Evolutionary conservation across 208 protist genomes (phyloP).

Genomic region (Porcisia deanei): DNA sequence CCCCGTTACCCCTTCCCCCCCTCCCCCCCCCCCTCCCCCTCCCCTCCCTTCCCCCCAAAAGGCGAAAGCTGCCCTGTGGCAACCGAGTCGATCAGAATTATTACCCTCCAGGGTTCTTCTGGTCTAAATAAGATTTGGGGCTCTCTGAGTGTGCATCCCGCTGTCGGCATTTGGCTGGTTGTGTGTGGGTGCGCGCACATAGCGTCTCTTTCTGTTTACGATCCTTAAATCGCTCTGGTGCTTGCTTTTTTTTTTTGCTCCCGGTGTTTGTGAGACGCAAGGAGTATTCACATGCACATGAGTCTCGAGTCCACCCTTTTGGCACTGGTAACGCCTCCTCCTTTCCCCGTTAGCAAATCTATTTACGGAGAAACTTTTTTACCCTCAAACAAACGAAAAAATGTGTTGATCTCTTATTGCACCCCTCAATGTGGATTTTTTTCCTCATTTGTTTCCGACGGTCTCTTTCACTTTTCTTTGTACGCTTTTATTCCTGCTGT

Average conservation of each 20-base stretch:
- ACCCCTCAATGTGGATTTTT: not conserved
- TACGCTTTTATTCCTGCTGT: not conserved
- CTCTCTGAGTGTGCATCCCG: not conserved
- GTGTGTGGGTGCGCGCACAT: not conserved
- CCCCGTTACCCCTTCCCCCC: too few species aligned
- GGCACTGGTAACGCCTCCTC: not conserved
- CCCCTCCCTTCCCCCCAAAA: too few species aligned
- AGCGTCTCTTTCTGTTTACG: not conserved
- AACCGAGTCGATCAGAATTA: not conserved
- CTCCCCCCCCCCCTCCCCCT: too few species aligned
- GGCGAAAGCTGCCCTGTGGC: not conserved
- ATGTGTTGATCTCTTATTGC: not conserved
- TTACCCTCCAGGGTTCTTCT: not conserved
- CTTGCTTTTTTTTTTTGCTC: not conserved
- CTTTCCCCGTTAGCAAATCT: not conserved
- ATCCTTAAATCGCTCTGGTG: not conserved
- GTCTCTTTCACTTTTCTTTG: constrained; percentile 5
- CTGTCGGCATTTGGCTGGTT: not conserved
- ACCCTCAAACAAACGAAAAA: not conserved
- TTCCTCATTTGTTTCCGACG: not conserved
- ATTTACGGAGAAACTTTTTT: not conserved
- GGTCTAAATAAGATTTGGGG: not conserved
- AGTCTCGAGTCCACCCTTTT: not conserved
- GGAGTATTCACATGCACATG: not conserved
- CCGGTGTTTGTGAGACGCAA: not conserved